phyloP scores from a whole-genome alignment of 306 rosid species.

The Casuarina equisetifolia region DNA sequence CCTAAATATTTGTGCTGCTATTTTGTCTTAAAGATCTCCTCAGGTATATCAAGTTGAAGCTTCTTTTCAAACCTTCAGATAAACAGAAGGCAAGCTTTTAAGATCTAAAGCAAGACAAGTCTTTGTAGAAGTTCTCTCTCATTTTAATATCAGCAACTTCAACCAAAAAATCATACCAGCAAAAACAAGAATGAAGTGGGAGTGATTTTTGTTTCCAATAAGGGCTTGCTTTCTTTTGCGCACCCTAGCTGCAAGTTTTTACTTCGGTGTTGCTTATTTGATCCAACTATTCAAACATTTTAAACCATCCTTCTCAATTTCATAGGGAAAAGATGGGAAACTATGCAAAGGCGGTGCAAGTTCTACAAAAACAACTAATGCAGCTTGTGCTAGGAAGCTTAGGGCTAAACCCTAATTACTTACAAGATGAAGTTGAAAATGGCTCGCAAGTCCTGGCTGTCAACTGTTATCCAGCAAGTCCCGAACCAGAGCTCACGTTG shows the following conservation, averaged over 20 bases:
- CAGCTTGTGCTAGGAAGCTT: constrained; percentile 34
- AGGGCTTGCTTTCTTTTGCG: too few species aligned
- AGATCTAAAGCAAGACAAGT: too few species aligned
- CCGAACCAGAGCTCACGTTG: constrained; percentile 47
- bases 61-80: not conserved
- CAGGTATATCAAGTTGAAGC: not conserved
- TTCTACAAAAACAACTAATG: constrained; percentile 41
- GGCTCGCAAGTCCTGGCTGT: constrained; percentile 45
- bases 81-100: not conserved
- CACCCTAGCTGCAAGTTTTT: too few species aligned
- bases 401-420: constrained; percentile 39
- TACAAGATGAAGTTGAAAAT: constrained; percentile 38
- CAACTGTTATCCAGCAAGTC: constrained; percentile 56
- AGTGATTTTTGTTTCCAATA: too few species aligned
- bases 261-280: too few species aligned
- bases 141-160: not conserved
- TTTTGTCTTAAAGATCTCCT: not conserved
- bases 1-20: not conserved
- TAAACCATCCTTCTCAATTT: not conserved
- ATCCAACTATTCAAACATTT: not conserved
- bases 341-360: constrained; percentile 40
- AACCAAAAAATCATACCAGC: not conserved
- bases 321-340: constrained; percentile 55
- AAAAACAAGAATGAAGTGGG: too few species aligned
- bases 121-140: not conserved